Evolutionary conservation across 176 grass and related monocot species (phyloP), one percentile per base, ranked within the genome.

Genomic region (Oryza brachyantha): DNA sequence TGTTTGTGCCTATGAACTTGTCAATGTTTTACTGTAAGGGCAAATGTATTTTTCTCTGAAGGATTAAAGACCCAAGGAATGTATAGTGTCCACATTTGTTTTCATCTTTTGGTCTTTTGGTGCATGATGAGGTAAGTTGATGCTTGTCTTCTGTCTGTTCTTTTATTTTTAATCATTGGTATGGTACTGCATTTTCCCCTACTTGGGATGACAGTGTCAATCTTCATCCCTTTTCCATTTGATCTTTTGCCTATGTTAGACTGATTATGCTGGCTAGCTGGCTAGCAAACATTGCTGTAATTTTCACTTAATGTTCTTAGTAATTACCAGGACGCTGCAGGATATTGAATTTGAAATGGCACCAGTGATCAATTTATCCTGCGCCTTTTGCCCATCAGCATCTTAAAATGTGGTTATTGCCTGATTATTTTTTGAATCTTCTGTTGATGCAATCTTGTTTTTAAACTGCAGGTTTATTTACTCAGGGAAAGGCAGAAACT

Each of bases 401-500:
- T 78, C 10, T 52, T 22, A 7, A 64, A 67, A 36, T 59, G 74
- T 37, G 41, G n/a, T 68, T 63, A n/a, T 70, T 26, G 64, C 66
- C 31, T 54, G 52, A 38, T 78, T 9, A 69, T 68, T 69, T 8
- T 57, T 17, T 14, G 8, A 48, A 54, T 66, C 10, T 78, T 77
- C 68, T 50, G 60, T 65, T 80, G 29, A 66, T 25, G 9, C 27
- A 67, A 82, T 81, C 40, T 66, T 4, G 1, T 50, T 86, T 52
- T 45, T 68, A 65, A 45, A 29, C 40, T 41, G 61, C 80, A 86
- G 83, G 84, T 55, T 86, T 88, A 54, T 72, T 77, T 26, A 73
- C 81, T 66, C 68, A 84, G 66, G 45, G 32, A 16, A 83, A 72
- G 79, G 35, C n/a, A 40, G 74, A 74, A 71, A 75, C 72, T 63